phyloP scores from a whole-genome alignment of 208 protist genomes.

The Crithidia acanthocephali region DNA sequence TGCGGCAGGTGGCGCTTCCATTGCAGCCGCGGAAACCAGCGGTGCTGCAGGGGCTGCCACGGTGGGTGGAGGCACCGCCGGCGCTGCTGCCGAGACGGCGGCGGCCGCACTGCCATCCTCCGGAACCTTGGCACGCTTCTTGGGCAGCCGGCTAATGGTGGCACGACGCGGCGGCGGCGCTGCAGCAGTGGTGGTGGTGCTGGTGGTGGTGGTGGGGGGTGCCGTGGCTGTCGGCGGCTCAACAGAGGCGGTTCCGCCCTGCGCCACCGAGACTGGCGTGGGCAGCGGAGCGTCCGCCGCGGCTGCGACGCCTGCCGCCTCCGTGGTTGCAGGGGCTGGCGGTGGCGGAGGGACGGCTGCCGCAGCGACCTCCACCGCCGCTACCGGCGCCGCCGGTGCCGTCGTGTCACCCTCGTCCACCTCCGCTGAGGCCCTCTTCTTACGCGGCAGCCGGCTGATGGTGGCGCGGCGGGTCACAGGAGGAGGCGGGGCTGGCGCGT shows the following conservation, averaged over 20 bases:
- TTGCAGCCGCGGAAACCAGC: not conserved
- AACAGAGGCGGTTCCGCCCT: too few species aligned
- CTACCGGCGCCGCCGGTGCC: not conserved
- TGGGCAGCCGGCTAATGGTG: not conserved
- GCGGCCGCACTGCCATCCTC: not conserved
- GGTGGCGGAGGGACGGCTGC: not conserved
- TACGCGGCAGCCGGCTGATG: slow-evolving; percentile 30
- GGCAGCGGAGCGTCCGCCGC: too few species aligned
- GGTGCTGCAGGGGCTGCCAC: not conserved
- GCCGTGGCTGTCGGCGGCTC: not conserved
- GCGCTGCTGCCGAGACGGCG: not conserved
- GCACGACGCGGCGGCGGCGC: not conserved
- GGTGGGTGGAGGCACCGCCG: not conserved
- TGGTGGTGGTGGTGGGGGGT: not conserved
- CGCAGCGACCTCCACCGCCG: not conserved
- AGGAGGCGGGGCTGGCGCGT: not conserved
- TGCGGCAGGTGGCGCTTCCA: not conserved
- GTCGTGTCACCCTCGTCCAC: not conserved
- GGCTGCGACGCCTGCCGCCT: too few species aligned
- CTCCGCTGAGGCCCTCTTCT: slow-evolving; percentile 30
- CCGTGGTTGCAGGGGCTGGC: too few species aligned
- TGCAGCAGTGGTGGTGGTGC: not conserved
- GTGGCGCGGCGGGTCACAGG: slow-evolving; percentile 8
- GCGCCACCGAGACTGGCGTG: too few species aligned
- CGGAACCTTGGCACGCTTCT: slow-evolving; percentile 2